These are phyloP conservation scores for Stephanodiscus triporus DNA, from an alignment of 108 stramenopile species.

Conservation along the genomic window DNA sequence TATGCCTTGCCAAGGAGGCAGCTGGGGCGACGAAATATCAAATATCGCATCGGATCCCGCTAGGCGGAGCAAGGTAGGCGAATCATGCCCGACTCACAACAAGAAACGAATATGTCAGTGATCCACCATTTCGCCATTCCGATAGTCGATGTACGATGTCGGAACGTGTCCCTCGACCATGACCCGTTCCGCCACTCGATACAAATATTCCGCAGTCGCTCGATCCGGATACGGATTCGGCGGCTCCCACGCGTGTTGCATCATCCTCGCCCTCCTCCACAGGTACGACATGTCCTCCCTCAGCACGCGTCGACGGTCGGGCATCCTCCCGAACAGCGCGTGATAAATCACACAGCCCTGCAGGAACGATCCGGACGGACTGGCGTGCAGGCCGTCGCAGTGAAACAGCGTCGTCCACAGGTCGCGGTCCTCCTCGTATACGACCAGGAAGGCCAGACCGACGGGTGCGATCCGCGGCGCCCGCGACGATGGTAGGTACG, in stretches of 20 bases:
- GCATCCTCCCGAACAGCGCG: conserved; percentile 54
- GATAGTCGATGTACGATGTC: not conserved
- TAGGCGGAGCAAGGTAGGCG: too few relatives aligned
- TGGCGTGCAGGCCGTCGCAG: conserved; percentile 57
- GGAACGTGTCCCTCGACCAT: not conserved
- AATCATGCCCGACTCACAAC: too few relatives aligned
- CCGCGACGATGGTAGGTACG: conserved; percentile 33
- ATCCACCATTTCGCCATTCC: not conserved
- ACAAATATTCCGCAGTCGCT: conserved; percentile 46
- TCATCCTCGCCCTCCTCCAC: conserved; percentile 41
- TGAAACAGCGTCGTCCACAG: conserved; percentile 55
- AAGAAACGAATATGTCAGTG: too few relatives aligned
- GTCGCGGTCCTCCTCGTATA: conserved; percentile 55
- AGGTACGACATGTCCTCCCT: conserved; percentile 26
- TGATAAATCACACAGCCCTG: conserved; percentile 55
- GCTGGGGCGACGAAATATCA: too few relatives aligned
- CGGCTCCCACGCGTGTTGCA: conserved; percentile 31
- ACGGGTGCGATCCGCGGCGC: conserved; percentile 57
- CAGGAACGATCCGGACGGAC: conserved; percentile 51
- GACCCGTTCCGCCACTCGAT: conserved; percentile 50
- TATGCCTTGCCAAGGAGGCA: too few relatives aligned
- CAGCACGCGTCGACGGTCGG: conserved; percentile 34
- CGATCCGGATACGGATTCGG: conserved; percentile 42
- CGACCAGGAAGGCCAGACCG: conserved; percentile 56
- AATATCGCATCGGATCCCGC: too few relatives aligned